phyloP scores from a whole-genome alignment of 306 rosid genomes.

The Ormosia emarginata region DNA sequence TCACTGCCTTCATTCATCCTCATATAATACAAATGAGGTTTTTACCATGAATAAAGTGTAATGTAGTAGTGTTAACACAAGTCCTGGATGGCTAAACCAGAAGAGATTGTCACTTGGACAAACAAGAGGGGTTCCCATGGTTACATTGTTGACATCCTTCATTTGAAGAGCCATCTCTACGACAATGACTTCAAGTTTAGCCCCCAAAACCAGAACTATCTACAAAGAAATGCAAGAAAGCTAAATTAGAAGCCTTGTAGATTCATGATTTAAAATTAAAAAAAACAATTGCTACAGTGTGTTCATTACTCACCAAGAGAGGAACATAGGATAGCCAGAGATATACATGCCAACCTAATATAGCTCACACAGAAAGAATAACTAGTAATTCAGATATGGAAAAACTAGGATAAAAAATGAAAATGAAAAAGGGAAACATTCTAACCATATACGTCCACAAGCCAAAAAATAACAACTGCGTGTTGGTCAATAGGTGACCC shows the following conservation, averaged over 20 bases:
- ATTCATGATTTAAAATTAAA: neutral
- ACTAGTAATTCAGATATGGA: neutral
- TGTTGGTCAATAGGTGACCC: no score
- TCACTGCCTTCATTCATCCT: neutral
- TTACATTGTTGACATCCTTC: neutral
- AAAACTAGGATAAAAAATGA: neutral
- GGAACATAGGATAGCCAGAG: conserved; percentile 18
- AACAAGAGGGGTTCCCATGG: conserved; percentile 18
- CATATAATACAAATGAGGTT: neutral
- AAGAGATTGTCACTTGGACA: conserved; percentile 3
- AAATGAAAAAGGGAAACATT: no score
- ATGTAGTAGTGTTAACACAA: conserved; percentile 9
- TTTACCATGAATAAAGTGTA: conserved; percentile 16
- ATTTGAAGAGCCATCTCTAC: conserved; percentile 8
- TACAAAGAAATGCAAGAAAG: neutral
- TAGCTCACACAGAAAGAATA: neutral
- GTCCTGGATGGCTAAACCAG: conserved; percentile 15
- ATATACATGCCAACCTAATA: conserved; percentile 8
- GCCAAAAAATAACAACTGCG: no score
- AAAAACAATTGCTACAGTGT: neutral
- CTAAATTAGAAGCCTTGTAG: neutral
- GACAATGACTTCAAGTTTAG: conserved; percentile 17
- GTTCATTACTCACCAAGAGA: neutral
- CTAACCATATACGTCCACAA: no score
- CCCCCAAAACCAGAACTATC: conserved; percentile 7